A percentile compares a stretch with the other conserved stretches of the same genome.
Conservation (phyloP, 2,329 filamentous ascomycete species). For the Sporothrix mexicana region DNA sequence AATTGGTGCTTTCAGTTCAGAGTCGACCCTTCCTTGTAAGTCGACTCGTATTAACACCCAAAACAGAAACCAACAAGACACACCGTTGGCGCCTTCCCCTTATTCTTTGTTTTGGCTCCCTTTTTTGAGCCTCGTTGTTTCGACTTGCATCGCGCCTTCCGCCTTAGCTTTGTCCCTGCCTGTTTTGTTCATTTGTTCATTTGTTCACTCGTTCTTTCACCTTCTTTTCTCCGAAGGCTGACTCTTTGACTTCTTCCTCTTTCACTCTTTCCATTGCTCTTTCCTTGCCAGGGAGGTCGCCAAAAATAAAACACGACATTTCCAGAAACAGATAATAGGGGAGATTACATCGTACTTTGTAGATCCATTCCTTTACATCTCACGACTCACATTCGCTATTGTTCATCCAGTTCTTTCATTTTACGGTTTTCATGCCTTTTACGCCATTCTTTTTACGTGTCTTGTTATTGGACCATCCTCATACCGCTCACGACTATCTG, state of each 20-base stretch:
- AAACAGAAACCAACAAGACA: conserved; percentile 2
- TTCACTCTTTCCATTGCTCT: background rate
- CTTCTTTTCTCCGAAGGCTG: background rate
- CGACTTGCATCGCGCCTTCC: conserved; percentile 12
- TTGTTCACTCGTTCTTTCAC: background rate
- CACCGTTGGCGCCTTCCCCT: conserved; percentile 19
- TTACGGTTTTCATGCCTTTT: background rate
- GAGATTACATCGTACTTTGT: too few relatives aligned
- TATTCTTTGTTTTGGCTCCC: conserved; percentile 13
- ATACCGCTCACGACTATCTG: background rate
- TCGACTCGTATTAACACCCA: background rate
- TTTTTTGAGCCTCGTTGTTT: conserved; percentile 1
- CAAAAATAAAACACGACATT: conserved; percentile 21
- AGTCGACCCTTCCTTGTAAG: conserved; percentile 18
- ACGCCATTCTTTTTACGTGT: background rate
- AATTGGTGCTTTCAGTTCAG: background rate
- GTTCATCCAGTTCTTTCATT: background rate
- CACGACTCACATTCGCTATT: background rate
- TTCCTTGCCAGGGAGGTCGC: conserved; percentile 5
- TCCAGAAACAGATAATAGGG: conserved; percentile 6
- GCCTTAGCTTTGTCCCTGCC: background rate
- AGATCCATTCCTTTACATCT: conserved; percentile 9
- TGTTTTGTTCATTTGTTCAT: background rate
- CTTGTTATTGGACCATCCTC: conserved; percentile 5
- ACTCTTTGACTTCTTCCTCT: background rate